Conservation (phyloP, 1,284 basidiomycete genomes). For the Ganoderma lucidum region DNA sequence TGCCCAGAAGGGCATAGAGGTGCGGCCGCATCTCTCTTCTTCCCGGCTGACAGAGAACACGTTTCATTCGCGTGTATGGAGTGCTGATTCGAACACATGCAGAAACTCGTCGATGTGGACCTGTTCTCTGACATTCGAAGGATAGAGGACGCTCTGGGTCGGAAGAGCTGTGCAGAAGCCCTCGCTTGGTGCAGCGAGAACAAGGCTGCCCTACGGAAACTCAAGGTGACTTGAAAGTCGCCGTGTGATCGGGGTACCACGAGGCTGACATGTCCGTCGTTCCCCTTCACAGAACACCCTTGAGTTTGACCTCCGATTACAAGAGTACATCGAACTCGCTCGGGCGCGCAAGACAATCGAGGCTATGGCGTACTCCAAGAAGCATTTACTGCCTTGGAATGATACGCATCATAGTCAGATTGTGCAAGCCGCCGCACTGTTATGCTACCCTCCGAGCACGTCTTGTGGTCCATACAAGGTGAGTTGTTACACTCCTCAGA, state of each 20-base stretch:
- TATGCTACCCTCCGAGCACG: conserved; percentile 77
- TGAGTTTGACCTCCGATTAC: conserved; percentile 94
- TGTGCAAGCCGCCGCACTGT: conserved; percentile 77
- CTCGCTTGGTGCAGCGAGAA: conserved; percentile 98
- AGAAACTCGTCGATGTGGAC: conserved; percentile 91
- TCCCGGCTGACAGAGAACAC: conserved; percentile 4
- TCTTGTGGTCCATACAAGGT: conserved; percentile 78
- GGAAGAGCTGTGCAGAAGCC: conserved; percentile 86
- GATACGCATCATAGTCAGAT: conserved; percentile 83
- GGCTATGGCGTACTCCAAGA: conserved; percentile 88
- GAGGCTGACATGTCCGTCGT: not conserved
- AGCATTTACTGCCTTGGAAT: conserved; percentile 86
- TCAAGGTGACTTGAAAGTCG: conserved; percentile 63
- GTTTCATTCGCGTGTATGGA: not conserved
- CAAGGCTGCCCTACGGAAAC: conserved; percentile 89
- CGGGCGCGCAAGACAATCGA: conserved; percentile 71
- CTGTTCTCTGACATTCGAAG: conserved; percentile 88
- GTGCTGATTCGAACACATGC: conserved; percentile 11
- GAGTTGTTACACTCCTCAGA: conserved; percentile 9
- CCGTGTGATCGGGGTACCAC: not conserved
- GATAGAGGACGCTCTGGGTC: conserved; percentile 83
- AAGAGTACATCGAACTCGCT: conserved; percentile 95
- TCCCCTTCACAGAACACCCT: conserved; percentile 78
- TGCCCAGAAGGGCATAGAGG: conserved; percentile 76
- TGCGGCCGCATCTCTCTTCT: conserved; percentile 42